Evolutionary conservation across 345 rosid genomes (phyloP), one percentile per base, ranked within the genome.

Genomic region (Populus euphratica): DNA sequence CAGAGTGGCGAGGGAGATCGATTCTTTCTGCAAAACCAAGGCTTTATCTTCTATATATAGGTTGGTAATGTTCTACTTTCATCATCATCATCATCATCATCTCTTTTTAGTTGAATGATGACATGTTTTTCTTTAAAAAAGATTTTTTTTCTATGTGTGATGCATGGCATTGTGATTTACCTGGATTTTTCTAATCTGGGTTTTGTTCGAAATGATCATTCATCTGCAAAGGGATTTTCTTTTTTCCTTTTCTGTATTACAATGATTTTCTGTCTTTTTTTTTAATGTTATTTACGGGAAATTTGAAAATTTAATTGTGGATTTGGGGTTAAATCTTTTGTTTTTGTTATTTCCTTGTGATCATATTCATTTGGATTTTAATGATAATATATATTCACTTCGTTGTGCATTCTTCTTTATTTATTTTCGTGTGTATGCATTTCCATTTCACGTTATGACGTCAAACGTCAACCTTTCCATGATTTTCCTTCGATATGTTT

Each of bases 1-100:
- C 59, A 76, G 76, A 68, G 80, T 52, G 72, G 29, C 65, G 68
- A 44, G 78, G 73, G 52, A 47, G 52, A 47, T 47, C 52, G 3
- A 47, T 14, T 14, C 17, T 47, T 47, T 13, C 52, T 12, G 52
- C 52, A 47, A 47, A 47, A 47, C 18, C 12, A 18, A 47, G 52
- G 52, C 20, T 74, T 18, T 38, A 7, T 16, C 78, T 65, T 70
- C 10, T 61, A 47, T 64, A 66, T 75, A 75, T 35, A 38, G 6
- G 63, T 68, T 36, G 8, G 1, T 67, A 41, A 27, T 67, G 12
- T 63, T 23, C 39, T 38, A 20, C 39, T 38, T 50, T 72, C 8
- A 7, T 69, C 49, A 5, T 14, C 13, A 7, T 39, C 18, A 72
- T 52, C 18, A 3, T 69, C 50, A 2, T 27, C 5, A 47, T 47